A percentile compares a stretch with the other conserved stretches of the same genome.
phyloP scores from a whole-genome alignment of 2,329 filamentous ascomycete species.

The Corniculantispora saksenae region DNA sequence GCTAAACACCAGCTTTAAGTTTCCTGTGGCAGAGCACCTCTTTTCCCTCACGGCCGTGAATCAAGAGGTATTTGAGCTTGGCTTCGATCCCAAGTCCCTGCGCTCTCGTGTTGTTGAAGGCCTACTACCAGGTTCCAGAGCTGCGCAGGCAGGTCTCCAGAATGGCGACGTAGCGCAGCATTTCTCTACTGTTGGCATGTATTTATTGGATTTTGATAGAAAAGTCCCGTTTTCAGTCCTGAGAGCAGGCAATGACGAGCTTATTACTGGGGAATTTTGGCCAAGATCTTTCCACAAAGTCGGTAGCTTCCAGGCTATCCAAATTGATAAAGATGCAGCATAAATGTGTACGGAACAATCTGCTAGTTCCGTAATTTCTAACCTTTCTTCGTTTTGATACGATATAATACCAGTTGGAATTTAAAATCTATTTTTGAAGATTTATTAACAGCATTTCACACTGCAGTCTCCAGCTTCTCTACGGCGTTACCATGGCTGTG shows the following conservation, averaged over 20 bases:
- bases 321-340: not conserved
- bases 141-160: not conserved
- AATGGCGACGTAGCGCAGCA: not conserved
- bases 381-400: no score
- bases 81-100: not conserved
- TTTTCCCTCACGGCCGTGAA: not conserved
- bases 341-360: not conserved
- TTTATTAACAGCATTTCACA: not conserved
- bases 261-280: conserved; percentile 4
- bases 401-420: no score
- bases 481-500: not conserved
- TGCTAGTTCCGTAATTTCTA: no score
- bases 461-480: not conserved
- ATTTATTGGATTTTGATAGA: not conserved
- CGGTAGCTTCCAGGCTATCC: not conserved
- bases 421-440: no score
- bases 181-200: not conserved
- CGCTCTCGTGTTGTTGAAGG: not conserved
- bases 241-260: not conserved
- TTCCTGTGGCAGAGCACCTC: not conserved
- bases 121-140: not conserved
- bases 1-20: not conserved
- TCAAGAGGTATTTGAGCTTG: not conserved
- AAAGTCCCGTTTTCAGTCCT: not conserved
- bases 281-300: not conserved